Evolutionary conservation across 768 basidiomycete species (phyloP).

Genomic region (Kwoniella sp.): DNA sequence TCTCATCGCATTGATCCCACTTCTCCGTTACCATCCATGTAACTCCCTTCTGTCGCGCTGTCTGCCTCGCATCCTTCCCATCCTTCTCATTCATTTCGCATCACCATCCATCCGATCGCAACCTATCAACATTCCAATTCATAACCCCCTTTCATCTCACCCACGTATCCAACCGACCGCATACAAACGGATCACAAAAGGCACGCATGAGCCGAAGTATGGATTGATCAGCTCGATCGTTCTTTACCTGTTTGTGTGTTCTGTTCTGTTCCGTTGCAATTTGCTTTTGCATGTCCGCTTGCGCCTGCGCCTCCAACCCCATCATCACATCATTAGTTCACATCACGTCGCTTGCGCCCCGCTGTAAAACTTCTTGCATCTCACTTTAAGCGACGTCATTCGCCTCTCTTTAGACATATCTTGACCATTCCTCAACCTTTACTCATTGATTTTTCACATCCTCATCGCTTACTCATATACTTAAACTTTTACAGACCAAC

Average conservation of each 20-base stretch:
- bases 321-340: not conserved
- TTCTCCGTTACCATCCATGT: too few relatives aligned
- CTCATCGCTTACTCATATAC: not conserved
- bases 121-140: not conserved
- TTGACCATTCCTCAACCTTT: too few relatives aligned
- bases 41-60: too few relatives aligned
- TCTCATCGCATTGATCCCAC: too few relatives aligned
- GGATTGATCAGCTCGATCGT: not conserved
- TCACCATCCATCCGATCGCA: too few relatives aligned
- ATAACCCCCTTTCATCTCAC: not conserved
- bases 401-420: not conserved
- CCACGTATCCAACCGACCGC: not conserved
- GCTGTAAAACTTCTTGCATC: not conserved
- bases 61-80: too few relatives aligned
- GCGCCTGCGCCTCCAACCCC: not conserved
- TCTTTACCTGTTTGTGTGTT: not conserved
- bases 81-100: too few relatives aligned
- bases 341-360: slow-evolving; percentile 1
- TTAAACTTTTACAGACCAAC: not conserved
- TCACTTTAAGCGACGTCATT: not conserved
- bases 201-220: not conserved
- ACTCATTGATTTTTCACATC: too few relatives aligned
- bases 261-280: not conserved
- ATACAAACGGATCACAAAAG: not conserved
- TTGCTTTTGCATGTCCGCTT: not conserved